Percentiles rank a stretch among this genome's conserved stretches.
Evolutionary conservation across 148 eudicot genomes (phyloP).

Genomic region (Agrostemma githago): DNA sequence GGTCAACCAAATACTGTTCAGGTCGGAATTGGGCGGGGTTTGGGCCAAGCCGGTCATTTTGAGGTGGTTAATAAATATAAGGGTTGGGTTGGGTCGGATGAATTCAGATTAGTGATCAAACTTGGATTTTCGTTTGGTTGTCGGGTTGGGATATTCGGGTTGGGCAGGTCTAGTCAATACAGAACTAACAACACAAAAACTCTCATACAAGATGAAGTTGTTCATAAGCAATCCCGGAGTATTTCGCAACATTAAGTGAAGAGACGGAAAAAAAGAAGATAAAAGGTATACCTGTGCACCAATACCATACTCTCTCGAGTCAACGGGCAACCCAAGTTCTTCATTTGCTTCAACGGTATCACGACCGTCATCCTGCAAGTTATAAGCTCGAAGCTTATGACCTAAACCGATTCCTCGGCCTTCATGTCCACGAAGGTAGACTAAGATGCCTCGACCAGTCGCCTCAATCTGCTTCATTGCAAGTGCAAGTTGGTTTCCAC

Average conservation of each 20-base stretch:
- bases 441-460: conserved; percentile 39
- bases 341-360: conserved; percentile 50
- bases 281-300: conserved; percentile 41
- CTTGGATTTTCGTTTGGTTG: no score
- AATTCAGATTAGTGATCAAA: no score
- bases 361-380: conserved; percentile 45
- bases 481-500: conserved; percentile 45
- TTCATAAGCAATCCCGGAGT: not conserved
- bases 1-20: no score
- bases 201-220: no score
- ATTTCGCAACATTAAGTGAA: no score
- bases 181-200: no score
- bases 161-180: no score
- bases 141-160: no score
- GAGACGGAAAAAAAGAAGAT: not conserved
- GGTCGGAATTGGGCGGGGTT: no score
- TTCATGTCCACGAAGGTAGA: conserved; percentile 49
- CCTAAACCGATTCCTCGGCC: conserved; percentile 49
- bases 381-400: conserved; percentile 48
- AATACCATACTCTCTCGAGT: conserved; percentile 44
- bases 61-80: no score
- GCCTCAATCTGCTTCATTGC: conserved; percentile 47
- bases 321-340: conserved; percentile 43
- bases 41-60: no score
- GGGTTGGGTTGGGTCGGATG: no score